phyloP scores from a whole-genome alignment of 306 rosid genomes.

The Quercus glauca region DNA sequence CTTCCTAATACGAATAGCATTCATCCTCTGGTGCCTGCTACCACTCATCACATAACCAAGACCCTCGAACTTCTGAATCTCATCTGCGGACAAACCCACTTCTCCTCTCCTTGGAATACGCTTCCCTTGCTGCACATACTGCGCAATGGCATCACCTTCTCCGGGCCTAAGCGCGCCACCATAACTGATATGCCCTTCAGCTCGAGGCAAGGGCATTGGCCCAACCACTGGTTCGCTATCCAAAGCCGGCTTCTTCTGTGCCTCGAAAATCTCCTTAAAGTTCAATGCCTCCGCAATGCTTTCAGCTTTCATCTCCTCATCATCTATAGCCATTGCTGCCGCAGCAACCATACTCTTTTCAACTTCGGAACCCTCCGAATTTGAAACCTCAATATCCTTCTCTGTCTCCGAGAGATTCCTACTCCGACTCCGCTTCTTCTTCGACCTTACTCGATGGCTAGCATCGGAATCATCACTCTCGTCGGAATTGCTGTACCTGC shows the following conservation, averaged over 20 bases:
- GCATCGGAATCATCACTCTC: constrained; percentile 45
- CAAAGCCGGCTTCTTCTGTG: constrained; percentile 67
- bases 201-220: constrained; percentile 88
- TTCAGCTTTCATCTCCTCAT: constrained; percentile 30
- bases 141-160: constrained; percentile 97
- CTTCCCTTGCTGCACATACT: constrained; percentile 97
- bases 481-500: constrained; percentile 48
- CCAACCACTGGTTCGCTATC: constrained; percentile 76
- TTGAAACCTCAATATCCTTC: neutral
- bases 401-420: too few species aligned
- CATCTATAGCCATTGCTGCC: constrained; percentile 25
- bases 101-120: constrained; percentile 98
- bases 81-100: constrained; percentile 97
- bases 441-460: constrained; percentile 22
- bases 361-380: constrained; percentile 36
- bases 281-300: constrained; percentile 53
- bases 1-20: constrained; percentile 94
- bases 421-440: constrained; percentile 34
- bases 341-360: constrained; percentile 26
- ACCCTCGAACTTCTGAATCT: constrained; percentile 77
- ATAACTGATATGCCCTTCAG: constrained; percentile 94
- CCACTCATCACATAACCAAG: constrained; percentile 99
- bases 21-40: constrained; percentile 98
- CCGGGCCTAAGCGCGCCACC: constrained; percentile 99
- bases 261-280: constrained; percentile 69